Conservation (phyloP, 192 early-diverging fungal species). For the Neocallimastix lanati region DNA sequence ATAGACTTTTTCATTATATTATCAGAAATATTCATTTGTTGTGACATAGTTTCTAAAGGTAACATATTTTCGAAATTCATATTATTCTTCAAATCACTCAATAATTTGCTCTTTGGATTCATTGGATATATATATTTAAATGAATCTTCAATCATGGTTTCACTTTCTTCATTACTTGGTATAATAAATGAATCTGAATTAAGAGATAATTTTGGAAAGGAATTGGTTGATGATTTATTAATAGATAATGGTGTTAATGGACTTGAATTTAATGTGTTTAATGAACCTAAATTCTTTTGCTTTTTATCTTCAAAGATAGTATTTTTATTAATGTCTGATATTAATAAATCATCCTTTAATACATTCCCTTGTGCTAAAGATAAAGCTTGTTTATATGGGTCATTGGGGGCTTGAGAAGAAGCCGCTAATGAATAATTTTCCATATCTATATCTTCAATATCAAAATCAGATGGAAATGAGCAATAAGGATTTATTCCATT, state of each 20-base stretch:
- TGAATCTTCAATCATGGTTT: background rate
- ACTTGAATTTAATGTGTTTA: background rate
- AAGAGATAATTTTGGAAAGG: background rate
- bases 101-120: background rate
- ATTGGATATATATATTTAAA: background rate
- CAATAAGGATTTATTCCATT: background rate
- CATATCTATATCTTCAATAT: background rate
- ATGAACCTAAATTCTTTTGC: background rate
- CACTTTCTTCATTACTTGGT: background rate
- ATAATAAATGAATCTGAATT: background rate
- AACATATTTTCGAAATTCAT: background rate
- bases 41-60: background rate
- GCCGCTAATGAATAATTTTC: background rate
- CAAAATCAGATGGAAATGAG: background rate
- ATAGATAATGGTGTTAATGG: background rate
- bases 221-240: background rate
- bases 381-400: background rate
- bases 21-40: background rate
- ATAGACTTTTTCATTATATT: background rate
- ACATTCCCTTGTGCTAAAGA: background rate
- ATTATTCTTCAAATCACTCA: background rate
- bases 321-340: background rate
- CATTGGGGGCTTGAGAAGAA: background rate
- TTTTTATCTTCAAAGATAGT: background rate
- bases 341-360: background rate